Evolutionary conservation across 805 yeast genomes (phyloP).

Genomic region (Sungouiozyma ichnusensis): DNA sequence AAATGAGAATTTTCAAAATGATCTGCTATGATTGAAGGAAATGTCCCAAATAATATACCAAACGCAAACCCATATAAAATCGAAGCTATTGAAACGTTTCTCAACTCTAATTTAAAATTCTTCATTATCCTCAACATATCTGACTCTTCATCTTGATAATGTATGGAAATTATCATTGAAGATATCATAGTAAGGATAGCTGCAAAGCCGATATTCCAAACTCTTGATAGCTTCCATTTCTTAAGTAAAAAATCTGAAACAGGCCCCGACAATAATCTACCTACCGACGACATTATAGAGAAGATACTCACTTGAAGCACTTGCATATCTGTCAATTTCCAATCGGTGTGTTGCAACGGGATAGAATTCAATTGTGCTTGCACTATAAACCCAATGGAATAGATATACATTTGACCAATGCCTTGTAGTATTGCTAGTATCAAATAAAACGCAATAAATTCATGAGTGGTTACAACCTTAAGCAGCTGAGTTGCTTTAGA

Average conservation of each 20-base stretch:
- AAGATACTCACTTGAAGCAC: conserved; percentile 63
- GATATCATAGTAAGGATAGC: conserved; percentile 25
- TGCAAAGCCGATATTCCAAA: conserved; percentile 51
- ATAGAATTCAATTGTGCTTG: conserved; percentile 33
- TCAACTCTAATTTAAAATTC: conserved; percentile 21
- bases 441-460: conserved; percentile 42
- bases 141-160: neutral
- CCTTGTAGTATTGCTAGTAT: conserved; percentile 51
- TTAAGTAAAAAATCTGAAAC: conserved; percentile 50
- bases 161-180: conserved; percentile 24
- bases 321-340: conserved; percentile 39
- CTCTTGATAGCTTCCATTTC: conserved; percentile 42
- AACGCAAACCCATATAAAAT: conserved; percentile 52
- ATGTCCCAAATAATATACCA: conserved; percentile 63
- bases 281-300: conserved; percentile 55
- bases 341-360: conserved; percentile 8
- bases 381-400: conserved; percentile 64
- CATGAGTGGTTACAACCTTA: conserved; percentile 7
- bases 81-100: conserved; percentile 40
- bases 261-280: conserved; percentile 56
- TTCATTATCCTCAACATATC: neutral
- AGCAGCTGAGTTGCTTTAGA: too few species aligned
- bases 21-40: conserved; percentile 72
- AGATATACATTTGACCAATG: conserved; percentile 63
- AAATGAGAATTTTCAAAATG: conserved; percentile 56